Conservation (phyloP, 2,329 filamentous ascomycete species). For the Pyrenochaeta sp. region DNA sequence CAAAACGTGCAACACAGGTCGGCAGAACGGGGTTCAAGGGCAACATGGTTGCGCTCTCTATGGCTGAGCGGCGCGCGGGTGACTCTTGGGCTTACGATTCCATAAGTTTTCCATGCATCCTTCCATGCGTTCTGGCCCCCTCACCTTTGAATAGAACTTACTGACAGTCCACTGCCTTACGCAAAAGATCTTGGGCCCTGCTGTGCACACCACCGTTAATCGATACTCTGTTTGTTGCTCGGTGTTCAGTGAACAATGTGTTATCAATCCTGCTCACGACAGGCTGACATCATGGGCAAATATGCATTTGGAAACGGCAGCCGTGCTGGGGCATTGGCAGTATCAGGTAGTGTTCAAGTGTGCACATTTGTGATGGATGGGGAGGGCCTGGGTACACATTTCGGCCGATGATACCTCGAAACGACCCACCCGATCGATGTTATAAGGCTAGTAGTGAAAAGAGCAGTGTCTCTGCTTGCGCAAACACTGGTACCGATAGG, state of each 20-base stretch:
- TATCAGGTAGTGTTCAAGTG: no score
- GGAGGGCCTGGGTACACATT: background rate
- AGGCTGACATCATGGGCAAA: background rate
- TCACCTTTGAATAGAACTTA: background rate
- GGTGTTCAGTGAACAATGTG: background rate
- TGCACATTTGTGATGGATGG: background rate
- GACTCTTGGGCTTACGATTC: background rate
- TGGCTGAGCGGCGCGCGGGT: background rate
- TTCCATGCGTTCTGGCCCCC: background rate
- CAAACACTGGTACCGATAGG: background rate
- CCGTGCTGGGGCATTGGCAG: background rate
- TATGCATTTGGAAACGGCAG: background rate
- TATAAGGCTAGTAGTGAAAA: background rate
- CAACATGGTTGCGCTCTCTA: background rate
- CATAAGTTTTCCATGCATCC: slow-evolving; percentile 7
- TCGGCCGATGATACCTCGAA: background rate
- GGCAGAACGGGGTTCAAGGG: background rate
- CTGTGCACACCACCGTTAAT: no score
- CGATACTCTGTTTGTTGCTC: no score
- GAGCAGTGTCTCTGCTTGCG: background rate
- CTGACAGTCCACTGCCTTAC: background rate
- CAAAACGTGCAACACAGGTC: background rate
- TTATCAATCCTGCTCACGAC: background rate
- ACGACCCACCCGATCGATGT: background rate
- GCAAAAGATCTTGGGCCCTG: background rate